These are phyloP conservation scores for Hypoxylon lenormandii DNA, from an alignment of 495 filamentous ascomycete species.

Conservation along the genomic window DNA sequence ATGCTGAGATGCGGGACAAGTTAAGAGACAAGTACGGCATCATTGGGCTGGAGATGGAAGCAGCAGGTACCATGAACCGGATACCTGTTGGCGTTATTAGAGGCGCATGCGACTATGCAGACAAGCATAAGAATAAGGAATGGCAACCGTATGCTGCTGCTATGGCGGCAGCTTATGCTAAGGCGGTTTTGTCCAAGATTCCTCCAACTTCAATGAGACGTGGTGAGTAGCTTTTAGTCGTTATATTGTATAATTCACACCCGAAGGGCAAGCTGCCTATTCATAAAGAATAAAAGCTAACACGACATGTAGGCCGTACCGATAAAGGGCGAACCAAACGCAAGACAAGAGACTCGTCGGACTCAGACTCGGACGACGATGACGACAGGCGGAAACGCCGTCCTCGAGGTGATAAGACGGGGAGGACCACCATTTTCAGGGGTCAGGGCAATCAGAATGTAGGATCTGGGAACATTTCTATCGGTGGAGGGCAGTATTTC, in stretches of 20 bases:
- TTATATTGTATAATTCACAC: no score
- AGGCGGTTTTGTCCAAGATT: slow-evolving; percentile 47
- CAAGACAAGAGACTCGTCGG: not conserved
- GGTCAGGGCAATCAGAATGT: slow-evolving; percentile 19
- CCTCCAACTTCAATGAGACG: slow-evolving; percentile 2
- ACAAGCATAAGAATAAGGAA: slow-evolving; percentile 55
- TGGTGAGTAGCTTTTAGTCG: not conserved
- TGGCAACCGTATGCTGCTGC: slow-evolving; percentile 57
- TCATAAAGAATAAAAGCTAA: not conserved
- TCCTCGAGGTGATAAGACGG: not conserved
- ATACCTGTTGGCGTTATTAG: slow-evolving; percentile 54
- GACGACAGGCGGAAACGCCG: not conserved
- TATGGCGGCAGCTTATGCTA: slow-evolving; percentile 57
- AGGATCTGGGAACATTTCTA: slow-evolving; percentile 24
- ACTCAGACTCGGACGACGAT: slow-evolving; percentile 7
- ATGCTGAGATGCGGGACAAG: slow-evolving; percentile 41
- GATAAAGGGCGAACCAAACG: not conserved
- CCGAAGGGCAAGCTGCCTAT: no score
- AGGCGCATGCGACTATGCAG: slow-evolving; percentile 58
- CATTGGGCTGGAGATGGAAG: slow-evolving; percentile 50
- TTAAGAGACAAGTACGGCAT: slow-evolving; percentile 45
- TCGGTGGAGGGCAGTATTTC: slow-evolving; percentile 14
- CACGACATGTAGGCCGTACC: not conserved
- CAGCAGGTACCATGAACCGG: slow-evolving; percentile 47
- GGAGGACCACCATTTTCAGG: not conserved